A percentile compares a stretch with the other conserved stretches of the same genome.
Evolutionary conservation across 2,329 filamentous ascomycete species (phyloP).

Genomic region (Stemphylium vesicarium): DNA sequence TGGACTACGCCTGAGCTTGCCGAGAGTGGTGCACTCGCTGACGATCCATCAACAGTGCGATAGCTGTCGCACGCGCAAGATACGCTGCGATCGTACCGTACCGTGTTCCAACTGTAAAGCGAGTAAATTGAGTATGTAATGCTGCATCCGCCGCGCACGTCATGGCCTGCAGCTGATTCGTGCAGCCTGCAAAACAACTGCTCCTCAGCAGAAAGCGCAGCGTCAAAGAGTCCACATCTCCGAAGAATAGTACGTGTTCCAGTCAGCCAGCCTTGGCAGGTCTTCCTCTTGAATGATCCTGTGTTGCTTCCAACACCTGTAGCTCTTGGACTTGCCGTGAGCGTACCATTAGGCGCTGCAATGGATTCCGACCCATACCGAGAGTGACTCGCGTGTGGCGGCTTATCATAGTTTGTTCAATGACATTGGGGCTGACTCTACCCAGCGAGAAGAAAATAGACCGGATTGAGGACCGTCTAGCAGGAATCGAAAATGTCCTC

Average conservation of each 20-base stretch:
- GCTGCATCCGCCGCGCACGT: background rate
- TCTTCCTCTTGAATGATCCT: background rate
- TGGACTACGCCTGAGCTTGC: background rate
- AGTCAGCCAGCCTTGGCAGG: background rate
- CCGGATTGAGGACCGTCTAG: conserved; percentile 58
- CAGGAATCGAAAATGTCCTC: conserved; percentile 55
- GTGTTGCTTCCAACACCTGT: no score
- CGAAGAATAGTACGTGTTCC: conserved; percentile 44
- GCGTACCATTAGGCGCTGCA: no score
- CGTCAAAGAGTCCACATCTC: conserved; percentile 46
- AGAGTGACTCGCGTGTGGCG: no score
- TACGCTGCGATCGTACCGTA: conserved; percentile 41
- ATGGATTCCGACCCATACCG: no score
- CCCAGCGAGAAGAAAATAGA: conserved; percentile 61
- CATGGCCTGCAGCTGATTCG: conserved; percentile 12
- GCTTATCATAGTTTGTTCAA: background rate
- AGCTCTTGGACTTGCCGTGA: no score
- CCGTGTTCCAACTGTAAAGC: conserved; percentile 49
- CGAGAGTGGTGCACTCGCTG: conserved; percentile 1
- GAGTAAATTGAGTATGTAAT: conserved; percentile 42
- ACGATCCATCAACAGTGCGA: conserved; percentile 37
- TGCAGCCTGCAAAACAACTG: conserved; percentile 44
- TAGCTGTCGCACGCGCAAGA: conserved; percentile 44
- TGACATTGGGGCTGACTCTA: conserved; percentile 12
- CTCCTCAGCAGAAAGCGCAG: conserved; percentile 39